These are phyloP conservation scores for Graphilbum ipis-grandicollis DNA, from an alignment of 2,329 filamentous ascomycete species.

Conservation along the genomic window DNA sequence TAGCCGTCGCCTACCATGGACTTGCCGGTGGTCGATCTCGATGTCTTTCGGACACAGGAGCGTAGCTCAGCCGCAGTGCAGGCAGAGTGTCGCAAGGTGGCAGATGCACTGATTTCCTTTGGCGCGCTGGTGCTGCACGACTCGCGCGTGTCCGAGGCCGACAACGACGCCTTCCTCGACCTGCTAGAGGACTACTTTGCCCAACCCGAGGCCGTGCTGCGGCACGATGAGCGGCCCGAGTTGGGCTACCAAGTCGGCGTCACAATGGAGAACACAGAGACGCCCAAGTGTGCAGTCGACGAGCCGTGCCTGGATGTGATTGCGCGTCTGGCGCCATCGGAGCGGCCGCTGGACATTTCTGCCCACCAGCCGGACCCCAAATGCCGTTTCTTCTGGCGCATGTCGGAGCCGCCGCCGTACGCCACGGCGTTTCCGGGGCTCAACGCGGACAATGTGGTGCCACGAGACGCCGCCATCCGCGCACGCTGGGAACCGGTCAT, in stretches of 20 bases:
- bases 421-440: slow-evolving; percentile 35
- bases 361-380: slow-evolving; percentile 41
- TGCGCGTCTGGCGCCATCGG: slow-evolving; percentile 30
- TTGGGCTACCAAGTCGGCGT: slow-evolving; percentile 44
- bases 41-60: slow-evolving; percentile 31
- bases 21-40: slow-evolving; percentile 41
- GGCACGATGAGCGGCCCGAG: slow-evolving; percentile 36
- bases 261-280: slow-evolving; percentile 45
- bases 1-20: slow-evolving; percentile 28
- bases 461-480: slow-evolving; percentile 28
- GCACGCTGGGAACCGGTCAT: slow-evolving; percentile 35
- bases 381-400: slow-evolving; percentile 46
- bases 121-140: slow-evolving; percentile 43
- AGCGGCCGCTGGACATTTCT: slow-evolving; percentile 40
- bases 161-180: slow-evolving; percentile 41
- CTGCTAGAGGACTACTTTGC: slow-evolving; percentile 49
- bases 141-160: slow-evolving; percentile 34
- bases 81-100: slow-evolving; percentile 35
- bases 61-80: slow-evolving; percentile 24
- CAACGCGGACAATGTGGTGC: slow-evolving; percentile 37
- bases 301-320: slow-evolving; percentile 42
- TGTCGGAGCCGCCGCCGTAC: slow-evolving; percentile 35
- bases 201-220: slow-evolving; percentile 27
- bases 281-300: slow-evolving; percentile 45
- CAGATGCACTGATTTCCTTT: slow-evolving; percentile 39